Evolutionary conservation across 768 basidiomycete genomes (phyloP).

Genomic region (Kwoniella dendrophila): DNA sequence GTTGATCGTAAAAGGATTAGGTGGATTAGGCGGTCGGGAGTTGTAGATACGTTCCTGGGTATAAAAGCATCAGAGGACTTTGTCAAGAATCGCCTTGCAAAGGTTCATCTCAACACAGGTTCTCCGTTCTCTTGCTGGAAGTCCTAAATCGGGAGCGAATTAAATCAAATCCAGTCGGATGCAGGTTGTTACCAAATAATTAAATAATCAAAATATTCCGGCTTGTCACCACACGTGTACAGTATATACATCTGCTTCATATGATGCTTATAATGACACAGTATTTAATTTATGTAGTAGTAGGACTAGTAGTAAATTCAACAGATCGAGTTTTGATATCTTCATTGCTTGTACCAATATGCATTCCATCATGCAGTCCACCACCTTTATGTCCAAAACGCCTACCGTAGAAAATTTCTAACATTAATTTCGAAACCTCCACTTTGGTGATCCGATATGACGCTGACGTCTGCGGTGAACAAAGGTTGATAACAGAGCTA

Average conservation of each 20-base stretch:
- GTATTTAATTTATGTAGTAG: neutral
- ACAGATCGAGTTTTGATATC: too few species aligned
- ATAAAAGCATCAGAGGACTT: too few species aligned
- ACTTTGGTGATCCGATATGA: constrained; percentile 12
- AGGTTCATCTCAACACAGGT: neutral
- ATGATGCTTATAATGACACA: too few species aligned
- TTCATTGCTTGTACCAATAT: too few species aligned
- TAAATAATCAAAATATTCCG: neutral
- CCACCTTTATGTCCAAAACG: too few species aligned
- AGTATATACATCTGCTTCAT: neutral
- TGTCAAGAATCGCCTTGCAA: too few species aligned
- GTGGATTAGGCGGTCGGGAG: neutral
- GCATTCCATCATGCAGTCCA: too few species aligned
- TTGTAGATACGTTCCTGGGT: neutral
- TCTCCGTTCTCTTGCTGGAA: neutral
- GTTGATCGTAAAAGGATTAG: constrained; percentile 30
- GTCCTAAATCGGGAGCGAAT: neutral
- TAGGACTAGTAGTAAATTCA: too few species aligned
- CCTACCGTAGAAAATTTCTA: too few species aligned
- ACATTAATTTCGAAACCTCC: too few species aligned
- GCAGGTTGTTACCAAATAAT: too few species aligned
- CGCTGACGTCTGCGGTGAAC: constrained; percentile 14
- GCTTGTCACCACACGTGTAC: neutral
- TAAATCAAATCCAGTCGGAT: neutral
- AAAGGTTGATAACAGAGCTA: neutral